phyloP scores from a whole-genome alignment of 371 early-diverging fungal species.

The Dipsacomyces acuminosporus region DNA sequence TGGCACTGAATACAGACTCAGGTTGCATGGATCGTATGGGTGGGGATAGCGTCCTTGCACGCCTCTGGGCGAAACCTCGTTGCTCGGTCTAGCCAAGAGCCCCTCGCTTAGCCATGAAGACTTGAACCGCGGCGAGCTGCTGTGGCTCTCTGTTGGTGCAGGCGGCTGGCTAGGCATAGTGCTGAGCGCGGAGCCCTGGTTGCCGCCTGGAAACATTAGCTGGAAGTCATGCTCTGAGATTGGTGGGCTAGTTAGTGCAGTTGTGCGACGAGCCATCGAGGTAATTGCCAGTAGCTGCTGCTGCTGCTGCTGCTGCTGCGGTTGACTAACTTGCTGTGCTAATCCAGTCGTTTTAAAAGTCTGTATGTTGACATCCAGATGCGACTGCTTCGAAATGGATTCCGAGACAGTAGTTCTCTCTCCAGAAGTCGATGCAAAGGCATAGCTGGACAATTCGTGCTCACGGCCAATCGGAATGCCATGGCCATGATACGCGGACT shows the following conservation, averaged over 20 bases:
- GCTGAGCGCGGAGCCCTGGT: slow-evolving; percentile 3
- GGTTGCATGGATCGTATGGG: slow-evolving; percentile 45
- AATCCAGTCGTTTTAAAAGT: slow-evolving; percentile 15
- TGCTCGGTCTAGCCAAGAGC: neutral
- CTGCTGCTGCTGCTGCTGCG: slow-evolving; percentile 4
- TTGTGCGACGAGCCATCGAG: neutral
- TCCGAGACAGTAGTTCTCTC: slow-evolving; percentile 21
- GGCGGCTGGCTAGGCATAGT: slow-evolving; percentile 9
- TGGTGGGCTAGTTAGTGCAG: slow-evolving; percentile 4
- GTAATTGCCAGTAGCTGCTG: slow-evolving; percentile 9
- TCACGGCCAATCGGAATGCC: too few species aligned
- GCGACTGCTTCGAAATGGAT: slow-evolving; percentile 34
- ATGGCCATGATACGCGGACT: slow-evolving; percentile 9
- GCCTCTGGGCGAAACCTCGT: slow-evolving; percentile 1
- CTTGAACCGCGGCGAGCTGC: slow-evolving; percentile 23
- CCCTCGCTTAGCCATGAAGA: slow-evolving; percentile 17
- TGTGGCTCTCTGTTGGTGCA: slow-evolving; percentile 8
- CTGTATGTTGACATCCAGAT: slow-evolving; percentile 29
- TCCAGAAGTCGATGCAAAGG: neutral
- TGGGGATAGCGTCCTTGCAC: slow-evolving; percentile 8
- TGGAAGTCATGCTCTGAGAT: slow-evolving; percentile 14
- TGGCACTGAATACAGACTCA: slow-evolving; percentile 16
- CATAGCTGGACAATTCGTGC: slow-evolving; percentile 3
- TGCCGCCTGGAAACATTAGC: slow-evolving; percentile 17
- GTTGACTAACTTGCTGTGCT: slow-evolving; percentile 3